Conservation (phyloP, 768 basidiomycete genomes). For the Leccinum imitatum region DNA sequence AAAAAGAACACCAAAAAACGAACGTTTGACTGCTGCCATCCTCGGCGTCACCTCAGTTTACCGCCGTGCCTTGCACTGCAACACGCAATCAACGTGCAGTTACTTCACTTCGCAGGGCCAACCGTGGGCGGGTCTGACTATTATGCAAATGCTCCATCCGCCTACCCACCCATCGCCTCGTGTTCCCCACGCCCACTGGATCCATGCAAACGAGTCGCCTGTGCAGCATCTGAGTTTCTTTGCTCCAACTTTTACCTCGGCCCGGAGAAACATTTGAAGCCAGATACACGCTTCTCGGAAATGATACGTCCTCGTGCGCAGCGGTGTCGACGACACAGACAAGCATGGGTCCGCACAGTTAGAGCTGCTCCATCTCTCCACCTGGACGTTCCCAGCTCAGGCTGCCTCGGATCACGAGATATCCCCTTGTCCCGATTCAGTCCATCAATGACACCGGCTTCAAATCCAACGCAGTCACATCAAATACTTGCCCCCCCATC, state of each 20-base stretch:
- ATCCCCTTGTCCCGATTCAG: neutral
- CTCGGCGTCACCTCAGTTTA: neutral
- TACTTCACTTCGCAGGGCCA: neutral
- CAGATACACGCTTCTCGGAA: slow-evolving; percentile 1
- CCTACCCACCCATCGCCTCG: slow-evolving; percentile 19
- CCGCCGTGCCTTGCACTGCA: neutral
- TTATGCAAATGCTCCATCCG: neutral
- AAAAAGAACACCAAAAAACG: neutral
- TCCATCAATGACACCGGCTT: neutral
- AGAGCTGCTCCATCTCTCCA: neutral
- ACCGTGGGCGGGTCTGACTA: neutral
- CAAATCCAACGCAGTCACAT: neutral
- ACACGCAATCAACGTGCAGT: neutral
- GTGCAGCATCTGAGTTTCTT: slow-evolving; percentile 8
- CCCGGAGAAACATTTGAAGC: neutral
- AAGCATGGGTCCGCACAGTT: neutral
- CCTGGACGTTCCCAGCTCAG: neutral
- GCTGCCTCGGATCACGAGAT: neutral
- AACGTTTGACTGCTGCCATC: neutral
- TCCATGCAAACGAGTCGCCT: slow-evolving; percentile 5
- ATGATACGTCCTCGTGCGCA: neutral
- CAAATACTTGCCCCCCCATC: neutral
- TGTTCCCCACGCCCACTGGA: slow-evolving; percentile 15
- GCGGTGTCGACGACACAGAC: neutral
- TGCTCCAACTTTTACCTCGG: slow-evolving; percentile 16